Conservation (phyloP, 495 filamentous ascomycete genomes). For the Tuber calosporum region DNA sequence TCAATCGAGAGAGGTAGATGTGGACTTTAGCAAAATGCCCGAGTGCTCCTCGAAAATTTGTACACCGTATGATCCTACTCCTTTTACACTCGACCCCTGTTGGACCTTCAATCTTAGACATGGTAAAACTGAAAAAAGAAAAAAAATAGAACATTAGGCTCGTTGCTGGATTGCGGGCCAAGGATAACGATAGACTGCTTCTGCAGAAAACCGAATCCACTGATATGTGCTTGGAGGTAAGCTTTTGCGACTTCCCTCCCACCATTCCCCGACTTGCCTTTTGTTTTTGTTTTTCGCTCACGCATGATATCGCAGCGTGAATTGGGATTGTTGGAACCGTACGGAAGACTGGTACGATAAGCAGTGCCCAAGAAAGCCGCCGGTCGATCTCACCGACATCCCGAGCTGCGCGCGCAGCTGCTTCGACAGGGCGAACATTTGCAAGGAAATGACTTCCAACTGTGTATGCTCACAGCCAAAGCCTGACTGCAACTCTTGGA, state of each 20-base stretch:
- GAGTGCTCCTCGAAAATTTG: not conserved
- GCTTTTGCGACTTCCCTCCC: not conserved
- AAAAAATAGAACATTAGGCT: not conserved
- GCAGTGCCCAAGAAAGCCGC: conserved; percentile 5
- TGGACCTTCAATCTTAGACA: not conserved
- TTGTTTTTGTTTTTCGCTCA: not conserved
- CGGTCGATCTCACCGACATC: not conserved
- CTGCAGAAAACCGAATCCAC: conserved; percentile 3
- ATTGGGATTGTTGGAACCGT: not conserved
- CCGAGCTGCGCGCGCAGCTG: conserved; percentile 5
- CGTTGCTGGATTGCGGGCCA: not conserved
- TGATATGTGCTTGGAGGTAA: conserved; percentile 12
- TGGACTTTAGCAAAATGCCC: not conserved
- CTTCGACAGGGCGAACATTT: not conserved
- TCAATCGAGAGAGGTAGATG: not conserved
- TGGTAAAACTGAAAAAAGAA: not conserved
- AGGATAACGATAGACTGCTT: conserved; percentile 2
- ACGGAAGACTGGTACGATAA: conserved; percentile 11
- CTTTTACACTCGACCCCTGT: not conserved
- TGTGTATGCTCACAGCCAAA: conserved; percentile 10
- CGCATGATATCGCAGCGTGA: not conserved
- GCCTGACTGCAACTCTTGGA: not conserved
- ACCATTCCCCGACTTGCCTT: not conserved
- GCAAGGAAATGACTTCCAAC: conserved; percentile 3
- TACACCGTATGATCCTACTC: not conserved